Percentiles rank a stretch among this genome's conserved stretches.
Conservation (phyloP, 2,329 filamentous ascomycete species). For the Cadophora luteo-olivacea region DNA sequence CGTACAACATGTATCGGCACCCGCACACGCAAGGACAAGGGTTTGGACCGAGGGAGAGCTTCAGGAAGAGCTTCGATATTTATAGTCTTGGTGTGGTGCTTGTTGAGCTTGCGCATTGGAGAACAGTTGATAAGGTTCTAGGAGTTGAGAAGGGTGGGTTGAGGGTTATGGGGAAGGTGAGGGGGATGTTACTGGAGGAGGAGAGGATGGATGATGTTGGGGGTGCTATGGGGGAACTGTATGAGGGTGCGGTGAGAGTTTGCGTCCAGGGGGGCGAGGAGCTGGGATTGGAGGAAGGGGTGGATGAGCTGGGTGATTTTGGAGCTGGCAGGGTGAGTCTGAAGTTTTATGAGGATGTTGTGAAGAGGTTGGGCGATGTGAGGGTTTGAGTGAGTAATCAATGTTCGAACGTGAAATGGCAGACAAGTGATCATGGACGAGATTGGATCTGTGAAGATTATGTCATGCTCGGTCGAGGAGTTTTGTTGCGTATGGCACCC, state of each 20-base stretch:
- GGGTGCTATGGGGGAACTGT: slow-evolving; percentile 50
- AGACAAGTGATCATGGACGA: not conserved
- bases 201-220: slow-evolving; percentile 46
- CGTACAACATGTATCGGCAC: slow-evolving; percentile 58
- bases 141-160: slow-evolving; percentile 48
- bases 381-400: slow-evolving; percentile 27
- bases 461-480: not conserved
- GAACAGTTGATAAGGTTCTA: slow-evolving; percentile 52
- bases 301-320: slow-evolving; percentile 51
- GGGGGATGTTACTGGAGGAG: slow-evolving; percentile 44
- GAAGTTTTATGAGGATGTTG: slow-evolving; percentile 53
- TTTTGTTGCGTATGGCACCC: not conserved
- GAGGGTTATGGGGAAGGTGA: slow-evolving; percentile 48
- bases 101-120: slow-evolving; percentile 61
- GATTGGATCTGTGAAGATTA: not conserved
- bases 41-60: slow-evolving; percentile 29
- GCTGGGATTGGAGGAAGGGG: slow-evolving; percentile 46
- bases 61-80: slow-evolving; percentile 55
- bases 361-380: slow-evolving; percentile 49
- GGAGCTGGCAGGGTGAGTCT: slow-evolving; percentile 50
- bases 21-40: slow-evolving; percentile 40
- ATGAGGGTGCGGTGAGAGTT: slow-evolving; percentile 47
- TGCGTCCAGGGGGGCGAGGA: slow-evolving; percentile 48
- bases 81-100: slow-evolving; percentile 60
- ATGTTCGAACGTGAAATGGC: not conserved